phyloP scores from a whole-genome alignment of 2,329 filamentous ascomycete species.

The Colletotrichum sp. region DNA sequence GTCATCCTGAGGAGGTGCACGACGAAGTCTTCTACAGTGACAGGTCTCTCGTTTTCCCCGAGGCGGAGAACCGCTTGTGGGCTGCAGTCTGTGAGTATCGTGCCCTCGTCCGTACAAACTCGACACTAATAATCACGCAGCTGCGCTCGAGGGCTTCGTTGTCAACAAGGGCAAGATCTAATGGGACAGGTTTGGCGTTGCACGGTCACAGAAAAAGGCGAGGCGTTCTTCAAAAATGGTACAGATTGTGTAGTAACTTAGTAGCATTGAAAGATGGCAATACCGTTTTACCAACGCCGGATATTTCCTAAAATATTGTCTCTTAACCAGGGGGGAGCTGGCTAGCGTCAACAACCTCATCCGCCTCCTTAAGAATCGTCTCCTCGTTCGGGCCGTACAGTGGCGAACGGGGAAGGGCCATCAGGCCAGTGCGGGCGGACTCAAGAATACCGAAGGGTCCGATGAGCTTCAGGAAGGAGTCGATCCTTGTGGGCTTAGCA shows the following conservation, averaged over 20 bases:
- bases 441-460: slow-evolving; percentile 95
- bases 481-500: slow-evolving; percentile 90
- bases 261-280: slow-evolving; percentile 21
- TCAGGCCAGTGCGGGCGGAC: slow-evolving; percentile 92
- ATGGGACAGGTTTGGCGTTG: neutral
- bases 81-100: slow-evolving; percentile 73
- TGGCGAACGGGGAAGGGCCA: slow-evolving; percentile 94
- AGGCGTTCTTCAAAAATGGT: slow-evolving; percentile 17
- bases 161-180: slow-evolving; percentile 88
- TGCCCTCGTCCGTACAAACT: neutral
- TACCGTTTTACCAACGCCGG: slow-evolving; percentile 23
- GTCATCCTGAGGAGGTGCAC: slow-evolving; percentile 89
- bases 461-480: slow-evolving; percentile 97
- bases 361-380: slow-evolving; percentile 78
- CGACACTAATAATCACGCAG: slow-evolving; percentile 37
- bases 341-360: slow-evolving; percentile 94
- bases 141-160: slow-evolving; percentile 85
- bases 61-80: slow-evolving; percentile 95
- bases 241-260: slow-evolving; percentile 21
- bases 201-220: slow-evolving; percentile 13
- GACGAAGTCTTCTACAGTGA: slow-evolving; percentile 94
- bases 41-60: slow-evolving; percentile 86
- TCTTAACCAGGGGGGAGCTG: slow-evolving; percentile 86
- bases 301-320: slow-evolving; percentile 21
- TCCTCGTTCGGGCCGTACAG: slow-evolving; percentile 78